Conservation (phyloP, 2,329 filamentous ascomycete species). For the Talaromyces sp. region DNA sequence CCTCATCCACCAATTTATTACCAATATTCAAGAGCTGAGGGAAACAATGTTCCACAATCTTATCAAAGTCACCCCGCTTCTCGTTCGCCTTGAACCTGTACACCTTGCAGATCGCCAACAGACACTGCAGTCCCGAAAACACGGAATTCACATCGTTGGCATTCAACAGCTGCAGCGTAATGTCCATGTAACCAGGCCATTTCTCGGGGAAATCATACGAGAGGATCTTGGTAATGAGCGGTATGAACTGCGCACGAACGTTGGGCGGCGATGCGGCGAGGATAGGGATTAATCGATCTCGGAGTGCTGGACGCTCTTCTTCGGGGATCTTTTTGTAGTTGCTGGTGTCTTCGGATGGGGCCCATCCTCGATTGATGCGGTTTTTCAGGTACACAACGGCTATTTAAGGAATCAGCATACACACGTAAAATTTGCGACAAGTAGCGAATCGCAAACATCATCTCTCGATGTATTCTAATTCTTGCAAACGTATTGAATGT, state of each 20-base stretch:
- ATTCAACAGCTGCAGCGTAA: conserved; percentile 83
- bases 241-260: conserved; percentile 88
- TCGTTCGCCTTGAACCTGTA: conserved; percentile 91
- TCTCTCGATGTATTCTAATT: background rate
- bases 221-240: conserved; percentile 91
- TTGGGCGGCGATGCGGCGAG: conserved; percentile 75
- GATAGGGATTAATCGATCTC: conserved; percentile 83
- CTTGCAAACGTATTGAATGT: background rate
- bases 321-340: conserved; percentile 75
- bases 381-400: conserved; percentile 98
- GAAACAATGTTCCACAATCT: conserved; percentile 88
- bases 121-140: conserved; percentile 87
- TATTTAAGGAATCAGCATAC: conserved; percentile 35
- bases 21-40: conserved; percentile 83
- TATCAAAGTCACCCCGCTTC: conserved; percentile 81
- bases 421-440: background rate
- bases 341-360: conserved; percentile 69
- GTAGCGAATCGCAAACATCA: too few relatives aligned
- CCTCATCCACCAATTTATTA: conserved; percentile 82
- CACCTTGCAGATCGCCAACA: conserved; percentile 90
- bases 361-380: conserved; percentile 89
- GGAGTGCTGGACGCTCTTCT: conserved; percentile 81
- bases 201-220: conserved; percentile 91
- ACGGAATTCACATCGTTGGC: conserved; percentile 83
- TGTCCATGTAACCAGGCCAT: conserved; percentile 93